Percentiles rank a stretch among this genome's conserved stretches.
Evolutionary conservation across 2,329 filamentous ascomycete genomes (phyloP).

Genomic region (Phyllosticta citribraziliensis): DNA sequence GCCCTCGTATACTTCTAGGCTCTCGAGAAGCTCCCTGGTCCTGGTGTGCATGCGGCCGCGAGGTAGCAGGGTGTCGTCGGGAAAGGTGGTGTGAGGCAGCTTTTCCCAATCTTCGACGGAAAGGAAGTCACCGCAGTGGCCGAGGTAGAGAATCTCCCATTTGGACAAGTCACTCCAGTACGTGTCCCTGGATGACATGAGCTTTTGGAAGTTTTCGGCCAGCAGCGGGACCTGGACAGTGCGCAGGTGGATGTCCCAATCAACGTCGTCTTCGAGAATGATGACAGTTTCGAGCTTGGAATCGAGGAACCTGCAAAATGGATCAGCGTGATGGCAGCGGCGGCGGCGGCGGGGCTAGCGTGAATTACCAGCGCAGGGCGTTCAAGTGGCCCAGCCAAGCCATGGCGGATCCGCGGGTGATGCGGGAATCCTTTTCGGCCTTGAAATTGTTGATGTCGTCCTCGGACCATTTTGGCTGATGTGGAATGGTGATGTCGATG

Average conservation of each 20-base stretch:
- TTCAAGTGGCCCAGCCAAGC: constrained; percentile 34
- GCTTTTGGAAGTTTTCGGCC: constrained; percentile 20
- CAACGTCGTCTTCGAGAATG: constrained; percentile 32
- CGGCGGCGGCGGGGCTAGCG: not conserved
- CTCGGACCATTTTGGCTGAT: constrained; percentile 29
- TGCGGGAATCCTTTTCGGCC: constrained; percentile 17
- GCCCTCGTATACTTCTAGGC: constrained; percentile 18
- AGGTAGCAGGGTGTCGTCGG: constrained; percentile 22
- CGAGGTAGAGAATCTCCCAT: constrained; percentile 32
- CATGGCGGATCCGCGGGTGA: constrained; percentile 27
- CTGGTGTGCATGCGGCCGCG: constrained; percentile 18
- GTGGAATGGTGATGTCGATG: constrained; percentile 28
- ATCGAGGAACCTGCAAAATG: constrained; percentile 23
- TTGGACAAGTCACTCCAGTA: constrained; percentile 23
- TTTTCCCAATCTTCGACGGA: constrained; percentile 12
- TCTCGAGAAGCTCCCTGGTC: constrained; percentile 20
- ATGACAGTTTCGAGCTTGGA: constrained; percentile 24
- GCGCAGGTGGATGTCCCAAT: constrained; percentile 30
- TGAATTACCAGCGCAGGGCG: constrained; percentile 24
- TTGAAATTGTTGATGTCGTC: constrained; percentile 22
- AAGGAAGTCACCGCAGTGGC: constrained; percentile 31
- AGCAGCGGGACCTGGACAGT: constrained; percentile 23
- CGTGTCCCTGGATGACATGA: constrained; percentile 18
- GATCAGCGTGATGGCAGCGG: constrained; percentile 1
- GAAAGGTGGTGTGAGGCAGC: constrained; percentile 18